Base-by-base conservation (phyloP, 129 eudicot genomes). In the Smallanthus sonchifolius region DNA sequence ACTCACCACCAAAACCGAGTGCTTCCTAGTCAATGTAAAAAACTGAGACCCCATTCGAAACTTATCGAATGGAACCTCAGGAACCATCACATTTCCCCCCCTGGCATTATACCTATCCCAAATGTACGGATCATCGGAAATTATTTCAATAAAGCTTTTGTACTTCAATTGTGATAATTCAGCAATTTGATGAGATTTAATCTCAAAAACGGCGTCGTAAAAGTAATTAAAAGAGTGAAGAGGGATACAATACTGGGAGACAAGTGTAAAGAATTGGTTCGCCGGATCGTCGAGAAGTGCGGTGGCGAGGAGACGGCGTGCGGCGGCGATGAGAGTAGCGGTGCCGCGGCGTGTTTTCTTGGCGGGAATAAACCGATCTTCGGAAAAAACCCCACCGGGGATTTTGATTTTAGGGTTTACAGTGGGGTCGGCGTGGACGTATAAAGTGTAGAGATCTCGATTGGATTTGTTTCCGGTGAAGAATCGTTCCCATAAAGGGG, bases 41-140 rank as follows among this genome's bases (percentile, higher is more conserved):
- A 95, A 95, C 85, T 95, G 99, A 0, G 97, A 95, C 9, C 99
- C 99, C n/a, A 80, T 85, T 34, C 91, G 83, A 39, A 95, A 95
- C 28, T 80, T 56, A 2, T 80, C 75, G 24, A 86, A 95, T 7
- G 80, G 72, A 0, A 95, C 90, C 37, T 95, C 96, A 1, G 99
- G 97, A 20, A 83, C 8, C 99, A 91, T 95, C 28, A 85, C 85
- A 55, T 82, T 51, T 52, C 82, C 37, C 7, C 99, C 99, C 44
- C 99, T 83, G 0, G 99, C 97, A 35, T 85, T 83, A 57, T 91
- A 95, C 72, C 99, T 67, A 9, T 86, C 86, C 73, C 61, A 40
- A 0, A 95, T 28, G 17, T 74, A 52, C 5, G 80, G 60, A 68
- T 77, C 81, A 36, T 88, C 54, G 1, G 83, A 74, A 10, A 82